Conservation (phyloP, 2,329 filamentous ascomycete species). For the Aureobasidium musti region DNA sequence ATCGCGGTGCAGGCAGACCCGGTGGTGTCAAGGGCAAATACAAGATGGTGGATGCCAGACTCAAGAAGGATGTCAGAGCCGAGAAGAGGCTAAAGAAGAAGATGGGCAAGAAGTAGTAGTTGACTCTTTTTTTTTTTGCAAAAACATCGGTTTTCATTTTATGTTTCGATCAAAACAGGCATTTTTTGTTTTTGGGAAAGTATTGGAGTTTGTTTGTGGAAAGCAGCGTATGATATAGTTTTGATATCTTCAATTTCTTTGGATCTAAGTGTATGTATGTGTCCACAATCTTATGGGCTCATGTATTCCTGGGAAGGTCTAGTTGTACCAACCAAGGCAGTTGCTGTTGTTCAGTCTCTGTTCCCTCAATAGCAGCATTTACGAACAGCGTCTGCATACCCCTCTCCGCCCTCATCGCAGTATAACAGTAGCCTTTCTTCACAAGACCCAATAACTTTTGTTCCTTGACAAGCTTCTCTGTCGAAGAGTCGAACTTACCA, state of each 20-base stretch:
- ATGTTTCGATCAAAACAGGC: no score
- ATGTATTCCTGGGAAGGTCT: constrained; percentile 46
- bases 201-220: no score
- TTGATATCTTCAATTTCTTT: no score
- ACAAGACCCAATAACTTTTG: neutral
- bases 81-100: constrained; percentile 75
- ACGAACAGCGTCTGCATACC: constrained; percentile 59
- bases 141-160: no score
- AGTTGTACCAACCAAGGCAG: constrained; percentile 60
- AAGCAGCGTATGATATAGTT: no score
- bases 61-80: constrained; percentile 95
- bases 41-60: constrained; percentile 90
- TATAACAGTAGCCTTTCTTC: neutral
- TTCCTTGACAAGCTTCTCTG: neutral
- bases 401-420: constrained; percentile 34
- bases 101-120: constrained; percentile 29
- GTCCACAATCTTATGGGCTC: no score
- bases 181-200: no score
- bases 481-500: neutral
- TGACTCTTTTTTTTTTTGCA: neutral
- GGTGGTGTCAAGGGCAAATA: constrained; percentile 94
- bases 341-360: constrained; percentile 49
- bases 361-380: constrained; percentile 59
- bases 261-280: no score
- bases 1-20: constrained; percentile 81